A percentile compares a stretch with the other conserved stretches of the same genome.
phyloP scores from a whole-genome alignment of 139 green algal species.

The Chlorella ohadii region DNA sequence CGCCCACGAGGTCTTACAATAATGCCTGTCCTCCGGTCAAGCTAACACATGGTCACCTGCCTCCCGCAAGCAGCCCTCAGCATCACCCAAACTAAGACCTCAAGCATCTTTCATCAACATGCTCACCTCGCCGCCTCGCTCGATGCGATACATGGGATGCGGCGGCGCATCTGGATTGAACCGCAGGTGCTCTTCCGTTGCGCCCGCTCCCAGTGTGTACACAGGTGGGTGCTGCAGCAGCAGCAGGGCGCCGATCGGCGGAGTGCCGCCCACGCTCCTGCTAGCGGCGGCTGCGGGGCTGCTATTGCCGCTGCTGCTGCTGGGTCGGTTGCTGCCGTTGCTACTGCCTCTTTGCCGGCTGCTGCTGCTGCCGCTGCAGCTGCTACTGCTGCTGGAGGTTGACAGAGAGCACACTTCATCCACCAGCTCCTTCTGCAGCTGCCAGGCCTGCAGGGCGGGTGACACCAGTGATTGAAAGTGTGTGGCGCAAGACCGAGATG shows the following conservation, averaged over 20 bases:
- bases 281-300: neutral
- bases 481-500: too few species aligned
- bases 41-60: too few species aligned
- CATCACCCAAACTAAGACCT: too few species aligned
- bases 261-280: neutral
- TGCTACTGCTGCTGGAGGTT: slow-evolving; percentile 44
- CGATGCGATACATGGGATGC: slow-evolving; percentile 66
- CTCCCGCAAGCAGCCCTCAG: too few species aligned
- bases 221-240: slow-evolving; percentile 82
- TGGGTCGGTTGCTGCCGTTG: neutral
- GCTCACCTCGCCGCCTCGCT: slow-evolving; percentile 79
- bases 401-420: too few species aligned
- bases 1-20: too few species aligned
- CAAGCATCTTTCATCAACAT: neutral
- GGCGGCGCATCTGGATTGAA: slow-evolving; percentile 69
- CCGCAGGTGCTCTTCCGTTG: slow-evolving; percentile 59
- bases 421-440: too few species aligned
- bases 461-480: neutral
- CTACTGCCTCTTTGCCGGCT: neutral
- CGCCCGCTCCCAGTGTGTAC: slow-evolving; percentile 77
- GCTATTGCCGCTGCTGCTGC: neutral
- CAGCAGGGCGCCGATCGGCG: slow-evolving; percentile 35
- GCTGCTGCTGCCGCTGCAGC: slow-evolving; percentile 48
- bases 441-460: neutral
- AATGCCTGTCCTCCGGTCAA: too few species aligned